Evolutionary conservation across 148 eudicot genomes (phyloP).

Genomic region (Chenopodium formosanum): DNA sequence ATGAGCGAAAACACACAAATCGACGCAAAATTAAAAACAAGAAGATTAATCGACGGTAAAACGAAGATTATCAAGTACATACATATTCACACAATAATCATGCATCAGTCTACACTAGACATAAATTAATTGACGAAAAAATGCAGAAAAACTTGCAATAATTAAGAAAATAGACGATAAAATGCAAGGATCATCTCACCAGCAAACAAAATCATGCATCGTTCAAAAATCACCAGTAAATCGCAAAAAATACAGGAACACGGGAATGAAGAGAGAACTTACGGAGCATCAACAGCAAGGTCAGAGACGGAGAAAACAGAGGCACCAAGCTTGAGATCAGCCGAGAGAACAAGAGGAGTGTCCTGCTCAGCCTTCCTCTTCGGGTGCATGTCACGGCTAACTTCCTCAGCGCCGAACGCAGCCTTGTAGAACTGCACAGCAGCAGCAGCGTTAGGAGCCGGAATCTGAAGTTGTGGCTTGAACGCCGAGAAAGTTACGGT

Average conservation of each 20-base stretch:
- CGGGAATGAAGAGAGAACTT: constrained; percentile 1
- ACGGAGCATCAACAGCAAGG: constrained; percentile 52
- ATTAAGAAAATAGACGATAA: too few relatives aligned
- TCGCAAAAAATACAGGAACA: neutral
- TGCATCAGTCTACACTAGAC: too few relatives aligned
- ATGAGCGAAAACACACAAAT: too few relatives aligned
- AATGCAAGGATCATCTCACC: neutral
- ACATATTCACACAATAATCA: too few relatives aligned
- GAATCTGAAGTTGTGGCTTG: constrained; percentile 63
- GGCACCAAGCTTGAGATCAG: constrained; percentile 71
- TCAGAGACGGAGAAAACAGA: constrained; percentile 55
- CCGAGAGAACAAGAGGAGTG: constrained; percentile 60
- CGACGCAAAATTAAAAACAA: neutral
- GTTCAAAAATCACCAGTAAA: neutral
- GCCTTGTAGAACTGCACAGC: constrained; percentile 86
- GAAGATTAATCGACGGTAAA: too few relatives aligned
- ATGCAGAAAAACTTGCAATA: neutral
- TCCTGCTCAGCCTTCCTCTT: constrained; percentile 95
- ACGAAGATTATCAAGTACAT: too few relatives aligned
- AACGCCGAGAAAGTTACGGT: constrained; percentile 46
- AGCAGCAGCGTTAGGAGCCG: constrained; percentile 58
- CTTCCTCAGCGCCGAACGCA: constrained; percentile 86
- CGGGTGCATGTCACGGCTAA: constrained; percentile 50
- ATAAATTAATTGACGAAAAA: too few relatives aligned
- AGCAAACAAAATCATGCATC: neutral